Conservation (phyloP, 805 yeast genomes). For the Pichia kluyveri region DNA sequence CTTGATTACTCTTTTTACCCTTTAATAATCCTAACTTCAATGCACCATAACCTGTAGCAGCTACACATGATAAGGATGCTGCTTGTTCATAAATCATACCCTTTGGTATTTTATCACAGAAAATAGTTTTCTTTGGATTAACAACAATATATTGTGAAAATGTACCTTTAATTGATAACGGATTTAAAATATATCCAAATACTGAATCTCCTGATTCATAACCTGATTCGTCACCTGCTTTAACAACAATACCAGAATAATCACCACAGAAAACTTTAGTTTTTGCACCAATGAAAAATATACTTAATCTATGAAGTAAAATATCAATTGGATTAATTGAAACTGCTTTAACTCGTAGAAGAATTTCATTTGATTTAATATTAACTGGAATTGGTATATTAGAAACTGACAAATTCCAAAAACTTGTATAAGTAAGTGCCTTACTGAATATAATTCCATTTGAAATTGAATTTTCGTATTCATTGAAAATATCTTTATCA, state of each 20-base stretch:
- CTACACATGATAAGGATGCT: constrained; percentile 55
- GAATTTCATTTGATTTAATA: constrained; percentile 7
- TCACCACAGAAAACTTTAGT: constrained; percentile 14
- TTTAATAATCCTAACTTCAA: background rate
- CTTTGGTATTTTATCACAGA: constrained; percentile 33
- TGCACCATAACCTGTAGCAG: constrained; percentile 45
- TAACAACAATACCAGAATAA: constrained; percentile 14
- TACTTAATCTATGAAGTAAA: constrained; percentile 3
- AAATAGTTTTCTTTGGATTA: constrained; percentile 21
- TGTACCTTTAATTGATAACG: constrained; percentile 27
- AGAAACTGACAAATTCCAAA: constrained; percentile 5
- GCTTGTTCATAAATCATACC: constrained; percentile 44
- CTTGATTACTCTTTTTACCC: background rate
- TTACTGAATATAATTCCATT: constrained; percentile 7
- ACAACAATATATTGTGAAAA: constrained; percentile 34
- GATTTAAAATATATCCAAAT: constrained; percentile 6
- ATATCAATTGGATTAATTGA: constrained; percentile 15
- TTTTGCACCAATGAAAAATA: constrained; percentile 2
- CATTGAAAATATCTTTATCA: background rate
- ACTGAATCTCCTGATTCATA: constrained; percentile 15
- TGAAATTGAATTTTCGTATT: background rate
- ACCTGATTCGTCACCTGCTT: constrained; percentile 12
- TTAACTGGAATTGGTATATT: constrained; percentile 2
- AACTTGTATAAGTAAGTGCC: constrained; percentile 12
- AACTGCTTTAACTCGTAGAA: constrained; percentile 11